Conservation (phyloP, 2,329 filamentous ascomycete genomes). For the Colletotrichum paranaense region DNA sequence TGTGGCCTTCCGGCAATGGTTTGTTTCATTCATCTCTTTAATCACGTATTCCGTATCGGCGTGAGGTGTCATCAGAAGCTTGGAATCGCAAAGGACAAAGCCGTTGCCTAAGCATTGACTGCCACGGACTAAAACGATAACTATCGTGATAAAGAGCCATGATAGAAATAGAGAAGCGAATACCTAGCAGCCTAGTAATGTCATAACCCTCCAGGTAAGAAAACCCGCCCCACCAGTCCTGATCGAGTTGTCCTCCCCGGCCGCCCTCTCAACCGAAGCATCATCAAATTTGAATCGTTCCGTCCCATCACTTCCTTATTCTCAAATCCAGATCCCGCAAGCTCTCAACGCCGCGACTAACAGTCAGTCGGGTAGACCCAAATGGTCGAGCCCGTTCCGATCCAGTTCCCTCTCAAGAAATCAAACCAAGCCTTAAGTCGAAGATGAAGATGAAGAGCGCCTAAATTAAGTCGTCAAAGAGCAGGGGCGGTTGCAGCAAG, state of each 20-base stretch:
- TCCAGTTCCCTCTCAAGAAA: background rate
- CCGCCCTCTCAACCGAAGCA: background rate
- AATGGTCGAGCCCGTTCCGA: background rate
- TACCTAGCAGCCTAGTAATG: conserved; percentile 2
- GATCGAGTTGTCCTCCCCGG: background rate
- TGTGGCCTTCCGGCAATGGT: too few species aligned
- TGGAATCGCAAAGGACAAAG: background rate
- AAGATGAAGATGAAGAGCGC: background rate
- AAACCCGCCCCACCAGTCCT: background rate
- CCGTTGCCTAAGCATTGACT: conserved; percentile 4
- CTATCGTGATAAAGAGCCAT: background rate
- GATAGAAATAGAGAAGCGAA: conserved; percentile 13
- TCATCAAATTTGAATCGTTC: background rate
- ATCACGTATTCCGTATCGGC: too few species aligned
- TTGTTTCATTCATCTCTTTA: too few species aligned
- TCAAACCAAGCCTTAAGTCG: background rate
- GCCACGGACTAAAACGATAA: conserved; percentile 1
- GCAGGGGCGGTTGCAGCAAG: conserved; percentile 26
- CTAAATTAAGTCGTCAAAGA: background rate
- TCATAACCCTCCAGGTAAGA: background rate
- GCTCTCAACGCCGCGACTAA: background rate
- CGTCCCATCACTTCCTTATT: background rate
- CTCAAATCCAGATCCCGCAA: background rate
- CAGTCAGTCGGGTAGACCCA: background rate
- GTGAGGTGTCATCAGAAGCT: too few species aligned